Evolutionary conservation across 2,329 filamentous ascomycete genomes (phyloP).

Genomic region (Claviceps capensis): DNA sequence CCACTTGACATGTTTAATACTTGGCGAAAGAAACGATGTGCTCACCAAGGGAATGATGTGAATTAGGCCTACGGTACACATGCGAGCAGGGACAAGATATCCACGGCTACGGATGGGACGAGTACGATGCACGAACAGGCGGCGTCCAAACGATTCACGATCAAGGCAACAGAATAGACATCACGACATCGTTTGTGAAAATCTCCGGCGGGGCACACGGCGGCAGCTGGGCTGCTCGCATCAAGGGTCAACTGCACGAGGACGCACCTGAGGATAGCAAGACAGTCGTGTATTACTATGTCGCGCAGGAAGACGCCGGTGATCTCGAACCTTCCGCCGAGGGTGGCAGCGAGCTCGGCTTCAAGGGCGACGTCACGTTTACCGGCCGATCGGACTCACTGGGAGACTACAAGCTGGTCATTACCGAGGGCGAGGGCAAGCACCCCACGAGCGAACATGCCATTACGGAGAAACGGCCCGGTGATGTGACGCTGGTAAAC

Average conservation of each 20-base stretch:
- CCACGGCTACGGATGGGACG: slow-evolving; percentile 94
- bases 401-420: slow-evolving; percentile 64
- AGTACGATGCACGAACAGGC: slow-evolving; percentile 80
- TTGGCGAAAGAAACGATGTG: background rate
- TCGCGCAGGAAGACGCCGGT: slow-evolving; percentile 64
- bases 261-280: slow-evolving; percentile 54
- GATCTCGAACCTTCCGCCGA: slow-evolving; percentile 44
- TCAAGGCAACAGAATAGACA: slow-evolving; percentile 71
- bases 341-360: slow-evolving; percentile 32
- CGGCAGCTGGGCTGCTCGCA: slow-evolving; percentile 81
- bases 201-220: slow-evolving; percentile 73
- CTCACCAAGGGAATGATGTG: background rate
- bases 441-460: slow-evolving; percentile 52
- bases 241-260: slow-evolving; percentile 66
- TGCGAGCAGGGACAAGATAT: slow-evolving; percentile 94
- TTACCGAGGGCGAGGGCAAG: slow-evolving; percentile 56
- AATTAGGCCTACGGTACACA: slow-evolving; percentile 74
- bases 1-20: background rate
- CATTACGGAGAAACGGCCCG: slow-evolving; percentile 52
- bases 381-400: slow-evolving; percentile 57
- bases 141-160: slow-evolving; percentile 88
- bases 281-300: slow-evolving; percentile 70
- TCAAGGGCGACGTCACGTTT: slow-evolving; percentile 50
- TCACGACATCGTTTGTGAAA: slow-evolving; percentile 90
- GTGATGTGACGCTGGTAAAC: slow-evolving; percentile 63